A percentile compares a stretch with the other conserved stretches of the same genome.
Conservation (phyloP, 352 stramenopile species). For the Globisporangium echinulatum region DNA sequence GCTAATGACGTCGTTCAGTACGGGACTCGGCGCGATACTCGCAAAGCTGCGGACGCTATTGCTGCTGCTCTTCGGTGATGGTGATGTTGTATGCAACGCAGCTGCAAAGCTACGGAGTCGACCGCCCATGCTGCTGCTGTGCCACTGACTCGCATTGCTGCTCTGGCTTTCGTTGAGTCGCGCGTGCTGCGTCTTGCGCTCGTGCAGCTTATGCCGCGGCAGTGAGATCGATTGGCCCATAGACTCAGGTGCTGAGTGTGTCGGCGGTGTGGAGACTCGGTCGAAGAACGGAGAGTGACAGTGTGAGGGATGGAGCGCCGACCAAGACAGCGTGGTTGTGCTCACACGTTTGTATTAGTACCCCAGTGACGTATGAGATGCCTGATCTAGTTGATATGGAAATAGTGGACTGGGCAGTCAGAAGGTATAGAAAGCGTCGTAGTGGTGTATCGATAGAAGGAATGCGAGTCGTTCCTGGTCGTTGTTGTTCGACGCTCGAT, state of each 20-base stretch:
- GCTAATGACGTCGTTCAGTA: slow-evolving; percentile 10
- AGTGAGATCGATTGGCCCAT: slow-evolving; percentile 11
- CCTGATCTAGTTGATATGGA: too few relatives aligned
- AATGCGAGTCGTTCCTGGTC: too few relatives aligned
- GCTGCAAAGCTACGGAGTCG: slow-evolving; percentile 7
- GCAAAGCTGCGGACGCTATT: neutral
- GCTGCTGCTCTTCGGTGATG: neutral
- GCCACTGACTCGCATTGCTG: slow-evolving; percentile 1
- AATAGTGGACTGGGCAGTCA: too few relatives aligned
- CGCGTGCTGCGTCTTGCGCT: neutral
- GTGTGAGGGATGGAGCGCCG: neutral
- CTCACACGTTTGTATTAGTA: too few relatives aligned
- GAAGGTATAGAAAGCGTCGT: too few relatives aligned
- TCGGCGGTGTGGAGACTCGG: neutral
- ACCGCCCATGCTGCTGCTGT: slow-evolving; percentile 9
- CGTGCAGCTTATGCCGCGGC: neutral
- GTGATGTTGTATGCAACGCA: slow-evolving; percentile 5
- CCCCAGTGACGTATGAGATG: too few relatives aligned
- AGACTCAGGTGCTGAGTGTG: too few relatives aligned
- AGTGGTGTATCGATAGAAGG: too few relatives aligned
- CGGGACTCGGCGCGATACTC: slow-evolving; percentile 5
- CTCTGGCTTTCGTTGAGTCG: slow-evolving; percentile 1
- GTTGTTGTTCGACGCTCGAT: too few relatives aligned
- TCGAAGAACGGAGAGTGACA: neutral
- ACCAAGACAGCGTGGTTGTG: too few relatives aligned